Evolutionary conservation across 768 basidiomycete species (phyloP), one percentile per base, ranked within the genome.

Genomic region (Tephrocybe sp.): DNA sequence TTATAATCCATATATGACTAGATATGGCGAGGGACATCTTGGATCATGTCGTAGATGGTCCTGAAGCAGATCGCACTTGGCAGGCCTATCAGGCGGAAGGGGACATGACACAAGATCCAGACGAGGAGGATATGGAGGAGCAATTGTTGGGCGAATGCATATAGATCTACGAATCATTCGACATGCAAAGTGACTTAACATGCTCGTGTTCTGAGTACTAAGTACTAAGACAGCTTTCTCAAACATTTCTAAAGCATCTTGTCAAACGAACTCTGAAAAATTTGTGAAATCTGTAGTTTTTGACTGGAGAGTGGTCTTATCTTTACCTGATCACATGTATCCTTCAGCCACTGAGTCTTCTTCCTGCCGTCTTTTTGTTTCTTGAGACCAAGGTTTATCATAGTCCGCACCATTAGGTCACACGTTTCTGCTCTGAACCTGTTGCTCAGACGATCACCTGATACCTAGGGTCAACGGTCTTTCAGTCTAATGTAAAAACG

Each of bases 31-130:
- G 78, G 55, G 78, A 80, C 18, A 72, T 88, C 16, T 64, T 88
- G 41, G 85, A 87, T 47, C 64, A 77, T 18, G 81, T 87, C n/a
- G 78, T 87, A 22, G 83, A 85, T 58, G 86, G 86, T 0, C 86
- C 86, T 6, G 85, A 88, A 57, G 69, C 74, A n/a, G 86, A 87
- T 53, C 72, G 69, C 40, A 74, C 86, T 19, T 87, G 82, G 79
- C 74, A 72, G 48, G 79, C 79, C 8, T 86, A 79, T 61, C 79
- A 84, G 51, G 62, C 67, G 15, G 74, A 78, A 11, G 61, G 61
- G 36, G 75, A 78, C 16, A 68, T 71, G 19, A 66, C 64, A 11
- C 69, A 65, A 55, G 71, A 70, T 22, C 70, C 69, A 37, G 83
- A 84, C 28, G 79, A 81, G 55, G 84, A 78, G 31, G 82, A 84